Conservation (phyloP, 805 yeast genomes). For the Hanseniaspora singularis region DNA sequence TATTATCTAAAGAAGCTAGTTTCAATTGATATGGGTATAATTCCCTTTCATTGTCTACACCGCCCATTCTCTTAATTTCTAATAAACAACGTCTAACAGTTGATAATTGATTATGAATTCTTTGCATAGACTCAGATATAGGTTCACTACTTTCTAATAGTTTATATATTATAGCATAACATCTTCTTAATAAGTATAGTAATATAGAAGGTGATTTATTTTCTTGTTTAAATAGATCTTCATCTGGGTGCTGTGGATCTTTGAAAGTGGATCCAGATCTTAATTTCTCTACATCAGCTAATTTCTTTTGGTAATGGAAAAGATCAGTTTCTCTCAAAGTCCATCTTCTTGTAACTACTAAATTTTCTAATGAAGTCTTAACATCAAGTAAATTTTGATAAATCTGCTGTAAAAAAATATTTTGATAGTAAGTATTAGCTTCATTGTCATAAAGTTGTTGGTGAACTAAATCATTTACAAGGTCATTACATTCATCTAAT, state of each 20-base stretch:
- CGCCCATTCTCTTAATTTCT: slow-evolving; percentile 87
- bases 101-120: slow-evolving; percentile 82
- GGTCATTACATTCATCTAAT: slow-evolving; percentile 70
- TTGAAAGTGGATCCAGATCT: slow-evolving; percentile 52
- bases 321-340: slow-evolving; percentile 92
- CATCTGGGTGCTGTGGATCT: slow-evolving; percentile 19
- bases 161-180: slow-evolving; percentile 83
- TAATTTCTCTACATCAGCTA: slow-evolving; percentile 61
- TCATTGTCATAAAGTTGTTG: slow-evolving; percentile 22
- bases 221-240: slow-evolving; percentile 21
- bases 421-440: slow-evolving; percentile 30
- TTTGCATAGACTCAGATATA: slow-evolving; percentile 84
- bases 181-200: slow-evolving; percentile 72
- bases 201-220: slow-evolving; percentile 49
- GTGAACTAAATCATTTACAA: slow-evolving; percentile 54
- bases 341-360: slow-evolving; percentile 91
- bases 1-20: slow-evolving; percentile 75
- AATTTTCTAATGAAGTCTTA: slow-evolving; percentile 64
- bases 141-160: slow-evolving; percentile 88
- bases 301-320: slow-evolving; percentile 63
- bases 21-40: slow-evolving; percentile 93
- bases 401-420: slow-evolving; percentile 42
- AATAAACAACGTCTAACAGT: slow-evolving; percentile 83
- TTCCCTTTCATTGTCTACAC: slow-evolving; percentile 75
- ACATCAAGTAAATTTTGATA: slow-evolving; percentile 54